Base-by-base conservation (phyloP, 225 moss, liverwort and hornwort species). In the Physcomitrellopsis africana region DNA sequence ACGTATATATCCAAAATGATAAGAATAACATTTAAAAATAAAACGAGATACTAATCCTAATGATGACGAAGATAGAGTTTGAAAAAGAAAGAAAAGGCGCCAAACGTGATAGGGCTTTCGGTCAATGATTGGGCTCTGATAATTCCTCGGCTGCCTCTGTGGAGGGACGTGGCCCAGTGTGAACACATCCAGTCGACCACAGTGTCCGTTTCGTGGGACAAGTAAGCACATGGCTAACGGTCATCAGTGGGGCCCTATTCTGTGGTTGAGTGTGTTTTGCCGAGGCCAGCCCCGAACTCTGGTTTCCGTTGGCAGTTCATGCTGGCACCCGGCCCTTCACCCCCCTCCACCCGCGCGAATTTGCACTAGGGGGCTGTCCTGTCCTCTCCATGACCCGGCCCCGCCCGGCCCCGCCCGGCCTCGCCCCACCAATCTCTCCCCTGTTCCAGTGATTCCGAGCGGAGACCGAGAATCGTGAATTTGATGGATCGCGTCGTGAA, bases 151-250 rank as follows among this genome's bases (percentile, higher is more conserved):
- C 32, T 37, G 32, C 32, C 32, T 37, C 32, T 37, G 32, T 37
- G 32, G 32, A 37, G 32, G 9, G 5, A 41, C 3, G 0, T 0
- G 1, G 2, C 5, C 0, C 67, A 17, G 83, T 79, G 79, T 79
- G 79, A 79, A 83, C 72, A 11, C 15, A 3, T 44, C 19, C 46
- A 0, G 0, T 1, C 46, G 5, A 7, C 0, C 51, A 27, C 69
- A 41, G 83, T 78, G 77, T 84, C 84, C 84, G 84, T 84, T 84
- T 75, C 71, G 63, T 58, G 75, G 81, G 84, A 81, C 77, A 84
- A 73, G 54, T 16, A 43, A 12, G 24, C 44, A 44, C 15, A 23
- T 9, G 47, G 51, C 76, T 79, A 85, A 85, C 85, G 85, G 85
- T 85, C 81, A 85, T 63, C 24, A 81, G 85, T 72, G 73, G 85